Conservation (phyloP, 2,329 filamentous ascomycete genomes). For the Verticillium longisporum region DNA sequence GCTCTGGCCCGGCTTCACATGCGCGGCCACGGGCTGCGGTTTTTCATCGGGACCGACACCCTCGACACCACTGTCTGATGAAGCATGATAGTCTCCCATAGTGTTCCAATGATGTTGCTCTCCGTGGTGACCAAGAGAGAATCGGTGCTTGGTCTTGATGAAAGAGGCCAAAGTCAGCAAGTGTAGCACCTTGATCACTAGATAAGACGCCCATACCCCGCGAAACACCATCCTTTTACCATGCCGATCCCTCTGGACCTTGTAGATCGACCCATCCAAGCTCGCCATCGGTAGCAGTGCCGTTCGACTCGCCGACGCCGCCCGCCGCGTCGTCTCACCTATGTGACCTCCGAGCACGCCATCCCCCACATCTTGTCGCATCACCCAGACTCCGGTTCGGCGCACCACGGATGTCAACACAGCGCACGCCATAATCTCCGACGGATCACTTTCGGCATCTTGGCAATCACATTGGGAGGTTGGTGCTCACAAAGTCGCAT, state of each 20-base stretch:
- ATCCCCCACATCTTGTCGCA: conserved; percentile 13
- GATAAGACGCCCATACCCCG: not conserved
- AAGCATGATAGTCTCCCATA: not conserved
- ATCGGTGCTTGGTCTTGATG: not conserved
- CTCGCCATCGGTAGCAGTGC: not conserved
- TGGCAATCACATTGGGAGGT: not conserved
- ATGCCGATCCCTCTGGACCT: not conserved
- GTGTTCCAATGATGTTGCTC: not conserved
- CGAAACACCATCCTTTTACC: not conserved
- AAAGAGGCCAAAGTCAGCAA: not conserved
- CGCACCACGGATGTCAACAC: not conserved
- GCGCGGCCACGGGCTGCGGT: not conserved
- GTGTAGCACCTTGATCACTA: not conserved
- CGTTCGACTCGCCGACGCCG: not conserved
- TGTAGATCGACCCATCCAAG: not conserved
- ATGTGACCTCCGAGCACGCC: conserved; percentile 8
- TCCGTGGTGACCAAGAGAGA: not conserved
- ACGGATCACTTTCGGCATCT: not conserved
- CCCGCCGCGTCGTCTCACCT: not conserved
- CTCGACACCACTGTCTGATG: not conserved
- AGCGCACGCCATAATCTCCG: not conserved
- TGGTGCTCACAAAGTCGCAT: not conserved
- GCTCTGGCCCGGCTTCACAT: not conserved
- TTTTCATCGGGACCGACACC: not conserved
- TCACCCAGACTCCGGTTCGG: not conserved